Conservation (phyloP, 106 monocot species). For the Ottelia alismoides region DNA sequence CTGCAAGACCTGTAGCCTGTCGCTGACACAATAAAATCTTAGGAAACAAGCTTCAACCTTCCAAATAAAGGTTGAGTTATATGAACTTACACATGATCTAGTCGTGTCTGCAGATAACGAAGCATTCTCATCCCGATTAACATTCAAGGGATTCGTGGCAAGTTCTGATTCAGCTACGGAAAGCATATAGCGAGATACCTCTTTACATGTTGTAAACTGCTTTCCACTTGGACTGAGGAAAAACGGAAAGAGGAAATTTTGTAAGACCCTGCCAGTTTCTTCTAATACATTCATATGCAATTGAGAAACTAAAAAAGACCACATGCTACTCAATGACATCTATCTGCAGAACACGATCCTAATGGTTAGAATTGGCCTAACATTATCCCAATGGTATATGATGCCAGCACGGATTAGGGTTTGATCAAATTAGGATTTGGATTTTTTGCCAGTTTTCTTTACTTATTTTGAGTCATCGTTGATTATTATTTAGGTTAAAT, state of each 20-base stretch:
- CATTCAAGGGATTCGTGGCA: not conserved
- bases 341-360: too few species aligned
- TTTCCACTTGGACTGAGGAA: slow-evolving; percentile 17
- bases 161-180: slow-evolving; percentile 4
- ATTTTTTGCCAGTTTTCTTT: too few species aligned
- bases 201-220: slow-evolving; percentile 18
- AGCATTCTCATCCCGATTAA: not conserved
- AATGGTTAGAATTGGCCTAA: too few species aligned
- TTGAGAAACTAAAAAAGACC: too few species aligned
- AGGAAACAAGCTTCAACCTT: not conserved
- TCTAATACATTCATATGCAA: too few species aligned
- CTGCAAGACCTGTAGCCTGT: slow-evolving; percentile 11
- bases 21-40: slow-evolving; percentile 4
- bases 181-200: slow-evolving; percentile 16
- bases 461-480: too few species aligned
- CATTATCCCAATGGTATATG: too few species aligned
- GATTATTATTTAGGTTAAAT: too few species aligned
- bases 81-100: slow-evolving; percentile 10
- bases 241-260: slow-evolving; percentile 1
- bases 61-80: not conserved
- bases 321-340: too few species aligned
- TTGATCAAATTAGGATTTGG: too few species aligned
- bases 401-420: too few species aligned
- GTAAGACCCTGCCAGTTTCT: slow-evolving; percentile 1
- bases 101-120: not conserved